Base-by-base conservation (phyloP, 1,284 basidiomycete species). In the Cerioporus squamosus region DNA sequence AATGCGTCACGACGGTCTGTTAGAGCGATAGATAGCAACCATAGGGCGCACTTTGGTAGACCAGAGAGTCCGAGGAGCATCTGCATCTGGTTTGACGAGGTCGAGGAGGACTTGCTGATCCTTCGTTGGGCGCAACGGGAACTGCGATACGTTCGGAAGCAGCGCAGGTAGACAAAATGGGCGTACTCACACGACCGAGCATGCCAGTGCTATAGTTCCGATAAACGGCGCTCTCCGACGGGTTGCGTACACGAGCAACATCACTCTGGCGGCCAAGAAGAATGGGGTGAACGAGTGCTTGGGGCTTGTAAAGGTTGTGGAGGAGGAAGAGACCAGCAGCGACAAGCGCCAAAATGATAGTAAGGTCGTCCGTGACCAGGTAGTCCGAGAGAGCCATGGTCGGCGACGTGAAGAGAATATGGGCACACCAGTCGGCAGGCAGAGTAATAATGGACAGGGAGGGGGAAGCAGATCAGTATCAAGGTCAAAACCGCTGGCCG, bases 201-300 rank as follows among this genome's bases (percentile, higher is more conserved):
- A 90, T 77, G 5, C 90, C 90, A 23, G 90, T 92, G 10, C 86
- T 81, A 79, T 93, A 93, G 76, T 93, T 93, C 68, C 91, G 84
- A 71, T 92, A 92, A 7, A 91, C 78, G 2, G 91, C 87, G 67
- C 90, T 92, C 72, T 93, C 90, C 26, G 81, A 77, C 7, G 87
- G 81, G 63, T 91, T 86, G 51, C 91, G 77, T 8, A 92, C 90
- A 44, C 89, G 82, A n/a, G 85, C 86, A 26, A 86, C 87, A 74
- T 94, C 91, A 65, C 90, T 91, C 77, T 93, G 91, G 45, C 91
- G 78, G 14, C 91, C 91, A 2, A 93, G 81, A 9, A 93, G 79
- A 64, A 93, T 90, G 12, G 91, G 91, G 66, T 94, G 92, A 0
- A 92, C 90, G 39, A 93, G 82, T 1, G 91, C 86, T 64, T 90